Percentiles rank a stretch among this genome's conserved stretches.
These are phyloP conservation scores for Parietichytrium sp. DNA, from an alignment of 108 stramenopile species.

Conservation along the genomic window DNA sequence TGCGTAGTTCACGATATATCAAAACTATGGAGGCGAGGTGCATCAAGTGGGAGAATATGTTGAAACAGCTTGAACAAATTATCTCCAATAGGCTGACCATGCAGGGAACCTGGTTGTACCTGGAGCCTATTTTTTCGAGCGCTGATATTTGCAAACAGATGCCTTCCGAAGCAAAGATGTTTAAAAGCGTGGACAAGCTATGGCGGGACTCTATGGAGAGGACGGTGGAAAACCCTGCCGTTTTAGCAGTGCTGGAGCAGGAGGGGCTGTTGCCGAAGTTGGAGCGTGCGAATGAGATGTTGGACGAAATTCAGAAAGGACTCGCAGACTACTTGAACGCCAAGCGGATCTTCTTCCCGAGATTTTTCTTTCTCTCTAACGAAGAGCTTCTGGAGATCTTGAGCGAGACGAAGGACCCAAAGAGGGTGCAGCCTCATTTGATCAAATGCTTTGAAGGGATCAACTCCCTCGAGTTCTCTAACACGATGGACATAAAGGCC, in stretches of 20 bases:
- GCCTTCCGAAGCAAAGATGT: slow-evolving; percentile 4
- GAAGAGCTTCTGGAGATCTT: slow-evolving; percentile 32
- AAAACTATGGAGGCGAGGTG: slow-evolving; percentile 17
- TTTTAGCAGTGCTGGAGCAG: slow-evolving; percentile 46
- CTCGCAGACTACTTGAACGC: background rate
- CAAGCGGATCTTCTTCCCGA: slow-evolving; percentile 37
- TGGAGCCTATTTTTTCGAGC: slow-evolving; percentile 9
- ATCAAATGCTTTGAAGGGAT: slow-evolving; percentile 51
- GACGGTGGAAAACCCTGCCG: background rate
- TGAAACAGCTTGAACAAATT: background rate
- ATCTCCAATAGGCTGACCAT: background rate
- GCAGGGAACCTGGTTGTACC: slow-evolving; percentile 6
- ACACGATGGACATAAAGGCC: background rate
- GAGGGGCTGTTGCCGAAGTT: background rate
- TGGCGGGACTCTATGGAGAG: background rate
- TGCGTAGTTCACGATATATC: slow-evolving; percentile 24
- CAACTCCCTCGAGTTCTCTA: background rate
- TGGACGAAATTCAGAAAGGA: slow-evolving; percentile 20
- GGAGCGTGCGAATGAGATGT: background rate
- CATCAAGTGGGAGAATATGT: background rate
- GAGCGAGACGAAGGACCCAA: slow-evolving; percentile 11
- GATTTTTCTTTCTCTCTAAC: slow-evolving; percentile 36
- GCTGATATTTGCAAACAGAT: slow-evolving; percentile 16
- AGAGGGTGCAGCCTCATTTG: background rate
- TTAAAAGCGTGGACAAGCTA: background rate